Base-by-base conservation (phyloP, 805 yeast genomes). In the Metschnikowia noctiluminum region DNA sequence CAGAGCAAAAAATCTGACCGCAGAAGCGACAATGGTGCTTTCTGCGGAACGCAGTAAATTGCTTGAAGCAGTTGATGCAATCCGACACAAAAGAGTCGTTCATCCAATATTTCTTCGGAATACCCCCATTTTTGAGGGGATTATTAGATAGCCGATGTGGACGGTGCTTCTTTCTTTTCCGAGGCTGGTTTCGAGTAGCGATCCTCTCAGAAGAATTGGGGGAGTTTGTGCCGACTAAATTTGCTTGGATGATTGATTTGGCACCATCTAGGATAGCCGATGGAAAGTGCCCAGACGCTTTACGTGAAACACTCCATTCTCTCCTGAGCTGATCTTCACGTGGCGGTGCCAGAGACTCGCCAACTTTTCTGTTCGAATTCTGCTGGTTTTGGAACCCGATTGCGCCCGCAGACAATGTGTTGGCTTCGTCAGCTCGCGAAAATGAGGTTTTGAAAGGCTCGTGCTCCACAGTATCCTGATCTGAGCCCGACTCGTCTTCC, bases 1-100 rank as follows among this genome's bases (percentile, higher is more conserved):
- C 75, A 39, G 86, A 77, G 65, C 99, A 92, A 62, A 91, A 92
- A 42, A 92, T 91, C 64, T 91, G 96, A 2, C 99, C 99, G 68
- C 99, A 92, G 34, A 92, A 83, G 46, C 99, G 73, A 62, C 99
- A 92, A 66, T 92, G 99, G 63, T 92, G 99, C 55, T 88, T 87
- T 56, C 99, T 74, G 63, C 97, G 72, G 68, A 90, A 91, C 0
- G 97, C 86, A 0, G 87, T 80, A 62, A 92, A 92, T 3, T 81
- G 80, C 46, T 82, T 77, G 48, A 86, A 88, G 65, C 98, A 92
- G 13, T 85, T 77, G 49, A 89, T 81, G 61, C 99, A 92, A 53
- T 89, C 94, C 8, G 84, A 79, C 0, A 96, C 96, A 50, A 89
- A 87, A 38, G 92, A 87, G 69, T 92, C 97, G 59, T 91, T 89